A percentile compares a stretch with the other conserved stretches of the same genome.
These are phyloP conservation scores for Luffa acutangula DNA, from an alignment of 306 rosid genomes.

Conservation along the genomic window DNA sequence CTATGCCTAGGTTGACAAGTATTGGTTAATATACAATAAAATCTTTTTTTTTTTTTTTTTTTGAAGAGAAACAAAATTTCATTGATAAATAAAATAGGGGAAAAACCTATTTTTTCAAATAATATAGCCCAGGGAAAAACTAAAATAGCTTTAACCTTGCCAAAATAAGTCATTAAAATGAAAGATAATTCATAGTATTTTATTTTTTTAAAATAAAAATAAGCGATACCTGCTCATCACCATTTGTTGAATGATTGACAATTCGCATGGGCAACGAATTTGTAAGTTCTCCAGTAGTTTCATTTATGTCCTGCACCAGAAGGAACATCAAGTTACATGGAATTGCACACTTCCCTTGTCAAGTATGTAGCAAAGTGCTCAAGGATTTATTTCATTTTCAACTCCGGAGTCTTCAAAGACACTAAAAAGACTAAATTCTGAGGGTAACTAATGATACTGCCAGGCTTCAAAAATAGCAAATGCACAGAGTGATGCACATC, in stretches of 20 bases:
- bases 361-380: not conserved
- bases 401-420: not conserved
- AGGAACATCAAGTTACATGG: constrained; percentile 3
- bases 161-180: not conserved
- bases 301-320: constrained; percentile 52
- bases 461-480: not conserved
- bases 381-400: not conserved
- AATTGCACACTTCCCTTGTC: not conserved
- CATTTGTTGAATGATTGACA: constrained; percentile 45
- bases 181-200: not conserved
- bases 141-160: not conserved
- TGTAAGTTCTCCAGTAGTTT: constrained; percentile 32
- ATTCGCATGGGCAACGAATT: constrained; percentile 33
- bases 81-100: too few species aligned
- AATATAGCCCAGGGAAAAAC: not conserved
- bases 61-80: too few species aligned
- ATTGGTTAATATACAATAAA: not conserved
- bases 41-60: too few species aligned
- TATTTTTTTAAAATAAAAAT: not conserved
- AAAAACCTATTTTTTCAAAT: too few species aligned
- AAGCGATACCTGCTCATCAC: constrained; percentile 60
- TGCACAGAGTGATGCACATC: not conserved
- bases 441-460: not conserved
- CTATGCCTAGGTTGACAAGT: not conserved
- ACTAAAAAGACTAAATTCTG: not conserved